Base-by-base conservation (phyloP, 192 early-diverging fungal genomes). In the Spizellomyces sp. region DNA sequence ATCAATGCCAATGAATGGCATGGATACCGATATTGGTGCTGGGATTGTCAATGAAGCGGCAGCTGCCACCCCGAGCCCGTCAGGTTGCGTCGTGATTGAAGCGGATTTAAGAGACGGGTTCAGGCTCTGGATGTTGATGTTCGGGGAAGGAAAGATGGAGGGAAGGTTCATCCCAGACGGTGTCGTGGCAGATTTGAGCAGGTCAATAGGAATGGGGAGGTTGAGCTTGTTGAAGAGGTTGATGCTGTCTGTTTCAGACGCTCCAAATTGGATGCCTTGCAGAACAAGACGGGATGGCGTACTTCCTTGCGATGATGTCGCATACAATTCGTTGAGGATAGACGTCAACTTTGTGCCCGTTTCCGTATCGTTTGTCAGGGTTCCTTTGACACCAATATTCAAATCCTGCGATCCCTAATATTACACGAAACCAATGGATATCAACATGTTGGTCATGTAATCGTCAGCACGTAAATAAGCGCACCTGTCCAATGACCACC, bases 251-350 rank as follows among this genome's bases (percentile, higher is more conserved):
- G 54, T 56, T 19, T 8, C 27, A 9, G 54, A 58, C 15, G 27
- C 44, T 5, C 67, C 67, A 45, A 68, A 68, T 42, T 68, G 54
- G 21, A 68, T n/a, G 55, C 67, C 67, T 68, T 68, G 67, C 17
- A 68, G 43, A 7, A 68, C 56, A n/a, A 68, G 67, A n/a, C 14
- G 14, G 67, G 46, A 50, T 27, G 67, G n/a, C 6, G 54, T 21
- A 47, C 48, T 46, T 10, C 7, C 46, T n/a, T 15, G 15, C 7
- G n/a, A 50, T 36, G 14, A 58, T n/a, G 8, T 58, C 15, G 52
- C 52, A 54, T n/a, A 54, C 3, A 68, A 5, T 7, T n/a, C 6
- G 5, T 41, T 58, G 5, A 58, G n/a, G 55, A 68, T 68, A 15
- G 54, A 42, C 54, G 50, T 22, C 9, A 68, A 56, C 56, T 68